Percentiles rank a stretch among this genome's conserved stretches.
Evolutionary conservation across 805 yeast genomes (phyloP).

Genomic region (Phaffomyces opuntiae): DNA sequence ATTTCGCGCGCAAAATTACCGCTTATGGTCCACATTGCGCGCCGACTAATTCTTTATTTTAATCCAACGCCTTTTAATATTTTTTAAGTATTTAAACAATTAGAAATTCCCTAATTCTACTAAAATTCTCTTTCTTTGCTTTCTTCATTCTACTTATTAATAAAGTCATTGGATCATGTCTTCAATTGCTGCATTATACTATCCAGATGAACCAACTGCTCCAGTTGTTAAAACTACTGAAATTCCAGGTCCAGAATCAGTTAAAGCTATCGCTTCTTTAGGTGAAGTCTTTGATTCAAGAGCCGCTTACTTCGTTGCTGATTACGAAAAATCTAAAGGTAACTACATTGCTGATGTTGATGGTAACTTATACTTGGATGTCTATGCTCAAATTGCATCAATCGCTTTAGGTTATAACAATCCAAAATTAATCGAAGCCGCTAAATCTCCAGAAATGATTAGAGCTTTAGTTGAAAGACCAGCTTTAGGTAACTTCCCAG

Average conservation of each 20-base stretch:
- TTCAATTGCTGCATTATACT: slow-evolving; percentile 48
- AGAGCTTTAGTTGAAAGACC: slow-evolving; percentile 77
- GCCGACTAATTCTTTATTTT: too few relatives aligned
- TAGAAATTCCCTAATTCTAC: too few relatives aligned
- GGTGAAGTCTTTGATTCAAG: slow-evolving; percentile 62
- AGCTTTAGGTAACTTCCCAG: slow-evolving; percentile 78
- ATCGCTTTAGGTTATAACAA: slow-evolving; percentile 83
- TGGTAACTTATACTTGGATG: slow-evolving; percentile 68
- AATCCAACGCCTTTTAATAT: too few relatives aligned
- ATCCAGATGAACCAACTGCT: slow-evolving; percentile 72
- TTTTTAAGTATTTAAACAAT: too few relatives aligned
- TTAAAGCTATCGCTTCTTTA: slow-evolving; percentile 44
- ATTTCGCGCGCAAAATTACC: too few relatives aligned
- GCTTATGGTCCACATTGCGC: too few relatives aligned
- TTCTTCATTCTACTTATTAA: not conserved
- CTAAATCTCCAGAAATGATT: slow-evolving; percentile 62
- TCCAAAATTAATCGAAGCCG: slow-evolving; percentile 64
- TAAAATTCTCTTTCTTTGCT: not conserved
- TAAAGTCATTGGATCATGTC: slow-evolving; percentile 24
- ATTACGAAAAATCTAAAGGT: slow-evolving; percentile 68
- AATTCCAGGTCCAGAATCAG: slow-evolving; percentile 74
- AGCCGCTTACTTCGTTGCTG: slow-evolving; percentile 69
- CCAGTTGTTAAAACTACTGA: slow-evolving; percentile 55
- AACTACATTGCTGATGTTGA: slow-evolving; percentile 78
- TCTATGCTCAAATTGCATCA: slow-evolving; percentile 80